Conservation (phyloP, 805 yeast species). For the Yarrowia sp. region DNA sequence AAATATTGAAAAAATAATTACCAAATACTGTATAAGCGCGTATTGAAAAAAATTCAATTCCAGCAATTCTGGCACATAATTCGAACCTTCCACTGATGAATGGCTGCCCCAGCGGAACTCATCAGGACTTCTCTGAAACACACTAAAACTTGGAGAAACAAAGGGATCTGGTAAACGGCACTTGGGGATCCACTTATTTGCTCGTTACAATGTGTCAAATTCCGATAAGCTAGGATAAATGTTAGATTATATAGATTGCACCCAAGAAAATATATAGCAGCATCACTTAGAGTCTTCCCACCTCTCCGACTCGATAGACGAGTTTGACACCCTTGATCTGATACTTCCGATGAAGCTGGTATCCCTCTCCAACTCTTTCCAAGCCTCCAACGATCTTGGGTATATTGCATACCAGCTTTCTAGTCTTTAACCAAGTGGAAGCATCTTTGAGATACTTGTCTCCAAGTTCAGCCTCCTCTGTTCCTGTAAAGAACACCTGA, state of each 20-base stretch:
- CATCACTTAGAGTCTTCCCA: background rate
- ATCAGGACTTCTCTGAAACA: background rate
- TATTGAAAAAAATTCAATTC: no score
- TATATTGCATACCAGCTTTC: background rate
- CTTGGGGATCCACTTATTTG: background rate
- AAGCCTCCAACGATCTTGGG: background rate
- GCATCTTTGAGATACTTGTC: background rate
- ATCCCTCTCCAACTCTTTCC: background rate
- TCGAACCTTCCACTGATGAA: no score
- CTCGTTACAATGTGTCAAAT: background rate
- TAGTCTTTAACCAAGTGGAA: background rate
- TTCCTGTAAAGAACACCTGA: background rate
- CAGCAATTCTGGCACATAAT: no score
- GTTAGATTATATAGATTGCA: no score
- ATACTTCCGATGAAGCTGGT: background rate
- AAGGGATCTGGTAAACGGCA: background rate
- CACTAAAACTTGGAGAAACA: background rate
- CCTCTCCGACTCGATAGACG: background rate
- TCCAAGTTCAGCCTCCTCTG: background rate
- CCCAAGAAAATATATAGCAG: no score
- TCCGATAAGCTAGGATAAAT: background rate
- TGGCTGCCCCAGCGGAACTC: background rate
- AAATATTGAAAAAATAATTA: no score
- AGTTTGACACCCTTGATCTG: constrained; percentile 1
- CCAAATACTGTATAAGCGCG: no score